Conservation (phyloP, 768 basidiomycete genomes). For the Suillus hirtellus region DNA sequence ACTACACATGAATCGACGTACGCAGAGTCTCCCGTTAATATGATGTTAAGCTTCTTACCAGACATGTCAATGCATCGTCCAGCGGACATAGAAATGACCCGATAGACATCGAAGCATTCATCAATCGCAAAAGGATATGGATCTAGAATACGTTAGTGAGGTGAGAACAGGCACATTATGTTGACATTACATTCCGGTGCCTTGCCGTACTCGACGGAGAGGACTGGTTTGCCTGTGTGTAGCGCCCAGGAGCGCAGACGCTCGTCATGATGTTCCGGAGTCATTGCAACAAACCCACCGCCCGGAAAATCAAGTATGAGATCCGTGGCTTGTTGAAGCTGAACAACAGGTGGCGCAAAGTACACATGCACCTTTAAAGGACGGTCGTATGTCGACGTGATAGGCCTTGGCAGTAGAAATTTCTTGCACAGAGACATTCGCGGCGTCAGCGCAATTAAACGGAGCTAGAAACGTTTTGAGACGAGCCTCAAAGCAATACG, state of each 20-base stretch:
- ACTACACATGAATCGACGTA: slow-evolving; percentile 43
- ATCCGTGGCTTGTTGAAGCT: slow-evolving; percentile 69
- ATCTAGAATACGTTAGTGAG: slow-evolving; percentile 47
- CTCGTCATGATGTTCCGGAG: slow-evolving; percentile 95
- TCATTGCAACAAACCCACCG: slow-evolving; percentile 96
- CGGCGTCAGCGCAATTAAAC: slow-evolving; percentile 56
- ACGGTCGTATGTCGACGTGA: slow-evolving; percentile 70
- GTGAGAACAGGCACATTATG: slow-evolving; percentile 9
- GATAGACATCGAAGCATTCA: slow-evolving; percentile 91
- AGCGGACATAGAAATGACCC: slow-evolving; percentile 73
- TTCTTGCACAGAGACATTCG: slow-evolving; percentile 64
- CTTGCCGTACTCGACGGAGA: slow-evolving; percentile 94
- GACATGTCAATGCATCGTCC: slow-evolving; percentile 87
- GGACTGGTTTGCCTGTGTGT: slow-evolving; percentile 72
- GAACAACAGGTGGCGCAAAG: slow-evolving; percentile 67
- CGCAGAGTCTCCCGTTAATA: slow-evolving; percentile 97
- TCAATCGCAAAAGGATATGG: slow-evolving; percentile 97
- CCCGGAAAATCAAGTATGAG: slow-evolving; percentile 93
- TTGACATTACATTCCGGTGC: slow-evolving; percentile 82
- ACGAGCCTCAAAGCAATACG: slow-evolving; percentile 9
- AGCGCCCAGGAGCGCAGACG: slow-evolving; percentile 85
- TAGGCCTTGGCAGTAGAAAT: slow-evolving; percentile 81
- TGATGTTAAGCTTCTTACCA: slow-evolving; percentile 73
- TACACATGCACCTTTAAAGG: slow-evolving; percentile 85
- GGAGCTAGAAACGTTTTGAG: slow-evolving; percentile 50